Evolutionary conservation across 805 yeast species (phyloP).

Genomic region (baker's yeast (Saccharomyces cerevisiae)): DNA sequence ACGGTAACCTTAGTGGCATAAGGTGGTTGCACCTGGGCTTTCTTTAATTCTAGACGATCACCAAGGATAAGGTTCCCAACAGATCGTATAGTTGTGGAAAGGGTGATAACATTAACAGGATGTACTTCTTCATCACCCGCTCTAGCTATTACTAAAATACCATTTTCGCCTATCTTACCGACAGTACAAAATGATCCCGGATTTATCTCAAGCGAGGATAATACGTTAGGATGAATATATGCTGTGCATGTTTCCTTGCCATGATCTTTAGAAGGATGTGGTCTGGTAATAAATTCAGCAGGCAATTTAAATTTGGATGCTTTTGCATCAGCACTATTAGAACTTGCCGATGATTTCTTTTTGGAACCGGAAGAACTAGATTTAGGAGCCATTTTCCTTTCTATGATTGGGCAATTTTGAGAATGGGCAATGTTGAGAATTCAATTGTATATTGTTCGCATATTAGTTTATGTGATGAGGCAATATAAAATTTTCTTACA

Average conservation of each 20-base stretch:
- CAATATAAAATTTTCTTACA: background rate
- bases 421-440: no score
- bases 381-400: conserved; percentile 29
- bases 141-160: conserved; percentile 38
- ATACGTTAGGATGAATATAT: conserved; percentile 36
- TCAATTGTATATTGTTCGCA: background rate
- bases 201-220: conserved; percentile 40
- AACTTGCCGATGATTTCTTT: conserved; percentile 20
- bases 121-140: conserved; percentile 30
- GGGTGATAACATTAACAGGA: conserved; percentile 36
- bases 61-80: conserved; percentile 41
- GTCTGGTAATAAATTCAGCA: conserved; percentile 34
- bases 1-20: conserved; percentile 34
- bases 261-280: conserved; percentile 21
- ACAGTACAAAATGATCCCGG: conserved; percentile 41
- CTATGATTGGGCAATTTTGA: no score
- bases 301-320: conserved; percentile 32
- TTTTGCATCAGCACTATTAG: conserved; percentile 13
- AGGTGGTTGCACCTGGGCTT: conserved; percentile 42
- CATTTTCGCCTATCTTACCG: conserved; percentile 39
- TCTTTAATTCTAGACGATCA: conserved; percentile 42
- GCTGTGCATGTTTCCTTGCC: conserved; percentile 33
- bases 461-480: conserved; percentile 7
- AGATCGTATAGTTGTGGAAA: conserved; percentile 40
- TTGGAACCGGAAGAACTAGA: conserved; percentile 20